Base-by-base conservation (phyloP, 1,284 basidiomycete species). In the Puccinia triticina region DNA sequence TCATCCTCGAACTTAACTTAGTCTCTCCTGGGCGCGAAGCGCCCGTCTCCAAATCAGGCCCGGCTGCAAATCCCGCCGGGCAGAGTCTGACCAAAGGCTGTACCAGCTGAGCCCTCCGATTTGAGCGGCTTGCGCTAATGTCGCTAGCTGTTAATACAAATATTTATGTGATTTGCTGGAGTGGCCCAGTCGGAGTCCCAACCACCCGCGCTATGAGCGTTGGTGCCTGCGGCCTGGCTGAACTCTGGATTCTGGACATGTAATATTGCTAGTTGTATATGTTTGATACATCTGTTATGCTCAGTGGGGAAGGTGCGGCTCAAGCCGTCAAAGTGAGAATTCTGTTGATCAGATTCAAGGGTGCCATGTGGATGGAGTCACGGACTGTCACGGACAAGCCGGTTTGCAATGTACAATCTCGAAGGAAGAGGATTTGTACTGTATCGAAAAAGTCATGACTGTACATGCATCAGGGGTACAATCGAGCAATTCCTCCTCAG, bases 281-380 rank as follows among this genome's bases (percentile, higher is more conserved):
- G 23, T 21, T 12, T 55, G 18, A 46, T 46, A 46, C 43, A 46
- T 46, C 43, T 55, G 23, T 55, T 55, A 55, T 55, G 53, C 53
- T 55, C 18, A 21, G 53, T 55, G 53, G 53, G 53, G 53, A n/a
- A 55, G 53, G 53, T 55, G 18, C 53, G 53, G 18, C n/a, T 8
- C 53, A 55, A 55, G 53, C 53, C 53, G 53, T 55, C 53, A 55
- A 55, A n/a, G 53, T 55, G 23, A n/a, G 53, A 55, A 55, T 55
- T 55, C 23, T 8, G 53, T 55, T 55, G 53, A 55, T 55, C 53
- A 55, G 23, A 55, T 55, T 55, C 53, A 55, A 55, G 53, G 53
- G 53, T n/a, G 23, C 53, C 53, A 55, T 55, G 53, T 55, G 53
- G 53, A 55, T 21, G 18, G 53, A 55, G n/a, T n/a, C n/a, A n/a